Evolutionary conservation across 164 flowering plant species (phyloP).

Genomic region (Liquidambar formosana): DNA sequence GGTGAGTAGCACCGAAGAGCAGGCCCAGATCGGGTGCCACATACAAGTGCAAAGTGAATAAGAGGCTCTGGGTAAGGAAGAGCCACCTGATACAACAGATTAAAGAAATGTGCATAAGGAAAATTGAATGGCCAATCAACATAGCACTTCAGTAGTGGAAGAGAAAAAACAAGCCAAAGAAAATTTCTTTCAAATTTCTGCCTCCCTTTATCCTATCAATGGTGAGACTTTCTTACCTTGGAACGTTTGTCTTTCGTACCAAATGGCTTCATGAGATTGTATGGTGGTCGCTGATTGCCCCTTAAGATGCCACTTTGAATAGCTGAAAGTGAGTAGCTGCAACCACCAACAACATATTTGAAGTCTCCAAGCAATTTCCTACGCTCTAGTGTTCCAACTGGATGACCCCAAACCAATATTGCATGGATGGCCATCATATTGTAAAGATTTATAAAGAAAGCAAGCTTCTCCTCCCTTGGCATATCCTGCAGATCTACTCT

Average conservation of each 20-base stretch:
- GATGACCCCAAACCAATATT: conserved; percentile 64
- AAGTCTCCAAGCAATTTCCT: conserved; percentile 74
- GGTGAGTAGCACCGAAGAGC: conserved; percentile 83
- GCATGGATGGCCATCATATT: conserved; percentile 93
- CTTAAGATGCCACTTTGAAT: conserved; percentile 81
- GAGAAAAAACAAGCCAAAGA: not conserved
- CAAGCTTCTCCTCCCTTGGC: conserved; percentile 79
- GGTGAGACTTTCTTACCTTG: conserved; percentile 38
- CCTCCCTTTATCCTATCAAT: not conserved
- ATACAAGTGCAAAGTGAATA: conserved; percentile 75
- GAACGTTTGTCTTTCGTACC: conserved; percentile 56
- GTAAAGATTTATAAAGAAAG: conserved; percentile 82
- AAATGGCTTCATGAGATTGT: conserved; percentile 73
- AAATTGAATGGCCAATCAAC: not conserved
- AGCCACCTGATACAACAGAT: conserved; percentile 49
- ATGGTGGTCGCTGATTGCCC: conserved; percentile 83
- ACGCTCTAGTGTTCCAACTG: conserved; percentile 64
- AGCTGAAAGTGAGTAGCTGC: conserved; percentile 74
- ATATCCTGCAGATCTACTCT: conserved; percentile 66
- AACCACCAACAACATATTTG: conserved; percentile 82
- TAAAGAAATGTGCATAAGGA: not conserved
- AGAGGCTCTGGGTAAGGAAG: conserved; percentile 75
- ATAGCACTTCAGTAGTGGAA: not conserved
- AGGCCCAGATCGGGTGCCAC: conserved; percentile 77
- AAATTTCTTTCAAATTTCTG: too few relatives aligned